Conservation (phyloP, 1,284 basidiomycete species). For the Cystobasidium slooffiae region DNA sequence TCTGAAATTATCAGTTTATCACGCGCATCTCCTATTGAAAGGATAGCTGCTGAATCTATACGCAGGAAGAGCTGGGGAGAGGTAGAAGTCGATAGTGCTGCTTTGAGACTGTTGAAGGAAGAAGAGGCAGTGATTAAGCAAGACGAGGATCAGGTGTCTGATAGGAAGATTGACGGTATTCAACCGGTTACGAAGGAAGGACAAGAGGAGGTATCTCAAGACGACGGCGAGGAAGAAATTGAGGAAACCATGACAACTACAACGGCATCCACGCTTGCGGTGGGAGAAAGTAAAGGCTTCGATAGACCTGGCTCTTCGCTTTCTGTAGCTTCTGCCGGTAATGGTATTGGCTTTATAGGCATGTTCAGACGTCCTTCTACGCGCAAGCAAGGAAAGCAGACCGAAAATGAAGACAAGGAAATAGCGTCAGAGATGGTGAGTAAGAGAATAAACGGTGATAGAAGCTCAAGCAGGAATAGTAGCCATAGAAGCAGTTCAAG, state of each 20-base stretch:
- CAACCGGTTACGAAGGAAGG: no score
- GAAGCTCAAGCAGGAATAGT: no score
- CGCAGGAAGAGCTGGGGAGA: not conserved
- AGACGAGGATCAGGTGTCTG: no score
- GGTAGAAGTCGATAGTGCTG: not conserved
- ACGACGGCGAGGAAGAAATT: no score
- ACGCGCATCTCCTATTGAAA: not conserved
- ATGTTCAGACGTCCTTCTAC: not conserved
- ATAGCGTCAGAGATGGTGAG: not conserved
- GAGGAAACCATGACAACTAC: no score
- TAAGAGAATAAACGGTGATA: not conserved
- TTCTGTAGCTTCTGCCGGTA: not conserved
- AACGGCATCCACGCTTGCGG: no score
- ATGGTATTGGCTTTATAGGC: not conserved
- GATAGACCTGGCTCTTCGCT: not conserved
- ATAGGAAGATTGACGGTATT: no score
- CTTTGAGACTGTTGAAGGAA: not conserved
- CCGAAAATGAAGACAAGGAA: not conserved
- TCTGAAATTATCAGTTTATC: constrained; percentile 9
- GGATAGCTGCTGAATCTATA: constrained; percentile 1
- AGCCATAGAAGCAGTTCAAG: no score
- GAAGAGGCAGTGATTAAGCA: not conserved
- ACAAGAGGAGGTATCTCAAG: no score
- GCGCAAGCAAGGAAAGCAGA: not conserved
- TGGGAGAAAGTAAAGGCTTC: not conserved